Conservation (phyloP, 202 grass and related monocot genomes). For the Zoysia matrella region DNA sequence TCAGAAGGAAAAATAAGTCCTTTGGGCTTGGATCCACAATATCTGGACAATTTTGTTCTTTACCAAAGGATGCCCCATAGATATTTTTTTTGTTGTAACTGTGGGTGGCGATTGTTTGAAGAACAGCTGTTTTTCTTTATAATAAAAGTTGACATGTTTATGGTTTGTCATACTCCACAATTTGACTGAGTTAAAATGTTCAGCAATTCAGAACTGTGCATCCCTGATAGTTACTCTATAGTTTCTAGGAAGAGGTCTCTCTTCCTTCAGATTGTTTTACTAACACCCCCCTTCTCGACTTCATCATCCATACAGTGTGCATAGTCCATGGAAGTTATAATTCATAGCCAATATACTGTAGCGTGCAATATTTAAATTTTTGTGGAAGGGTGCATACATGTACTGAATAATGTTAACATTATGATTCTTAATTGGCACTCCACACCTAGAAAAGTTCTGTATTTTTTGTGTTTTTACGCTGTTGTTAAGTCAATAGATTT, state of each 20-base stretch:
- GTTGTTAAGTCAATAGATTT: conserved; percentile 7
- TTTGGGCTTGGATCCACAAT: neutral
- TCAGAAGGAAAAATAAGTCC: neutral
- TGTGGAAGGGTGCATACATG: neutral
- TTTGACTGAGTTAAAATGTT: neutral
- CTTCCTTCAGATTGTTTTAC: neutral
- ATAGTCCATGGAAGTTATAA: neutral
- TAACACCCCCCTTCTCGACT: too few species aligned
- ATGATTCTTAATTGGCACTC: neutral
- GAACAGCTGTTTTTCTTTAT: too few species aligned
- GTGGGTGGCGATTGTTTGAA: too few species aligned
- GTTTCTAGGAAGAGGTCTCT: neutral
- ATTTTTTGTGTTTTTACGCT: neutral
- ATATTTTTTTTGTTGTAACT: too few species aligned
- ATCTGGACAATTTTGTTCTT: neutral
- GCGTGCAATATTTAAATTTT: neutral
- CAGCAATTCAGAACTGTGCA: neutral
- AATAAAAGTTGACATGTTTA: too few species aligned
- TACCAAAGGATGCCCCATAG: too few species aligned
- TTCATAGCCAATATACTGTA: neutral
- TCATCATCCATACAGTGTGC: too few species aligned
- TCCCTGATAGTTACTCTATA: neutral
- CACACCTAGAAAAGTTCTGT: neutral
- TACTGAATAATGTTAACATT: neutral
- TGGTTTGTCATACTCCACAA: too few species aligned